Evolutionary conservation across 768 basidiomycete species (phyloP).

Genomic region (Cystobasidium ongulense): DNA sequence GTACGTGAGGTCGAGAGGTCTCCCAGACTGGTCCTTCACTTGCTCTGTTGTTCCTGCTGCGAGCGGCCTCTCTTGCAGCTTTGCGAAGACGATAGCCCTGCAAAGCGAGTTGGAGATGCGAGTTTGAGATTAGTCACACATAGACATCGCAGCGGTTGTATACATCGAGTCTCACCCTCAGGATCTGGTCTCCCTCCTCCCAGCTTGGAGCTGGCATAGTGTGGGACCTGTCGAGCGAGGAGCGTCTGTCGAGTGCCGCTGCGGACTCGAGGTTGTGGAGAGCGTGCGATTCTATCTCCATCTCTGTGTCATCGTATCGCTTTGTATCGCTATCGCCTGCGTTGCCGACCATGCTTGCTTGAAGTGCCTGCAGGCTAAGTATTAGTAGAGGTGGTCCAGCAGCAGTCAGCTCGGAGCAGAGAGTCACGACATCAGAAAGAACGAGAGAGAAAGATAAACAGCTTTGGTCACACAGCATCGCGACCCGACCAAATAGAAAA

Average conservation of each 20-base stretch:
- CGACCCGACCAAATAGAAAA: not conserved
- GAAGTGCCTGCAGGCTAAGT: not conserved
- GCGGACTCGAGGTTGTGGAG: not conserved
- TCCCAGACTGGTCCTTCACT: not conserved
- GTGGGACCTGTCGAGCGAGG: conserved; percentile 8
- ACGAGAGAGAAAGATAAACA: not conserved
- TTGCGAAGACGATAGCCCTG: conserved; percentile 23
- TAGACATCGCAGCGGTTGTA: too few relatives aligned
- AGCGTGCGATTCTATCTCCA: not conserved
- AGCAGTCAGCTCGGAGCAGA: too few relatives aligned
- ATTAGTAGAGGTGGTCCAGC: too few relatives aligned
- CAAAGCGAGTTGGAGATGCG: not conserved
- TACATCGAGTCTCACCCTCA: conserved; percentile 1
- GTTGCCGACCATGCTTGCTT: not conserved
- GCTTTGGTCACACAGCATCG: not conserved
- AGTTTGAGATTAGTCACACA: not conserved
- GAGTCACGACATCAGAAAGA: not conserved
- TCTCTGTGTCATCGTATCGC: not conserved
- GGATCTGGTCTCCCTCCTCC: conserved; percentile 8
- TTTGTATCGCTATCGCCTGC: not conserved
- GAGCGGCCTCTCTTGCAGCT: conserved; percentile 12
- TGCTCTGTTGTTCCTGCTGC: not conserved
- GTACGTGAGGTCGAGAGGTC: not conserved
- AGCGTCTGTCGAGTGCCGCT: not conserved
- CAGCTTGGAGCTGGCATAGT: not conserved